These are phyloP conservation scores for Fusarium subglutinans DNA, from an alignment of 2,329 filamentous ascomycete genomes.

Conservation along the genomic window DNA sequence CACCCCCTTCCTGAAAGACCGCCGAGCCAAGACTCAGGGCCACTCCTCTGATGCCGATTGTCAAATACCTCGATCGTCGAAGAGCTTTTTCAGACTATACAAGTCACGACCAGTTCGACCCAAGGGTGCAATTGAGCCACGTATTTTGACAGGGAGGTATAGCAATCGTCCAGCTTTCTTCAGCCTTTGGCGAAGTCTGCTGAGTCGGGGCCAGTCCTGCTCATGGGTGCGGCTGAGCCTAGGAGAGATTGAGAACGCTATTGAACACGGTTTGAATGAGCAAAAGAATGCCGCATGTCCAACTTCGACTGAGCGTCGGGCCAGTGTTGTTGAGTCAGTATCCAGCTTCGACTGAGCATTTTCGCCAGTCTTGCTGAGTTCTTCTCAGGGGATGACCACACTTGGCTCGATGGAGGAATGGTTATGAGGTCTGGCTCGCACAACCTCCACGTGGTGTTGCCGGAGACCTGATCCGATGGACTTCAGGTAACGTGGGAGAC, in stretches of 20 bases:
- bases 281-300: background rate
- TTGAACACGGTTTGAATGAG: background rate
- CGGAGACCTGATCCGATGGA: background rate
- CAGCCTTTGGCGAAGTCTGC: background rate
- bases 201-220: background rate
- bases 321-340: background rate
- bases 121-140: background rate
- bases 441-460: background rate
- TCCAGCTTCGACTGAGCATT: background rate
- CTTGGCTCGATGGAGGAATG: background rate
- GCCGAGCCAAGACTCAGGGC: background rate
- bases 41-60: background rate
- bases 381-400: background rate
- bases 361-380: background rate
- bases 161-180: background rate
- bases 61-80: background rate
- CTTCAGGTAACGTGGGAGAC: background rate
- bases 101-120: background rate
- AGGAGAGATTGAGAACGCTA: too few relatives aligned
- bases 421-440: background rate
- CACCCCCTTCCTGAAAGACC: background rate
- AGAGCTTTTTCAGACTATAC: too few relatives aligned
- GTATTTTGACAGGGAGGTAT: background rate
- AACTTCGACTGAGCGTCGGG: background rate
- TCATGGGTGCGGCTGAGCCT: background rate